Base-by-base conservation (phyloP, 306 rosid genomes). In the Aeschynomene evenia region DNA sequence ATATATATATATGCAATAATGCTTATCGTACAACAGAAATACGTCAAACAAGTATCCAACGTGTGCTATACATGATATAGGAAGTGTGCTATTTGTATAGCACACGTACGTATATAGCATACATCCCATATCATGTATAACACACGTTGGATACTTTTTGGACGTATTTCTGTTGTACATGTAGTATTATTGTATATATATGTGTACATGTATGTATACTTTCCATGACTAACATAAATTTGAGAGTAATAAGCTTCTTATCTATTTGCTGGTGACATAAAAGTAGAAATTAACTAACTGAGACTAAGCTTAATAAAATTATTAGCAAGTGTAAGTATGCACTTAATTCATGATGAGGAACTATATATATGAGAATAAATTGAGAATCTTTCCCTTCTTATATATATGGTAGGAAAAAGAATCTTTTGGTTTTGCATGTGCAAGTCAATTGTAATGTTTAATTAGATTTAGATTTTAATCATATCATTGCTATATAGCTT, bases 371-470 rank as follows among this genome's bases (percentile, higher is more conserved):
- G 37, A 24, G 23, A 14, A n/a, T n/a, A n/a, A 26, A 1, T 18
- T 26, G 28, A 61, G 50, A 16, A 12, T 8, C 29, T 49, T 34
- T 11, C 1, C 56, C 8, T 54, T 43, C 29, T 31, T 55, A 39
- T 15, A 46, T 55, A 39, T 15, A 46, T 52, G 28, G 22, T 22
- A 19, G 39, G 52, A 15, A 62, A 19, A 15, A 70, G 81, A 70
- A 39, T 68, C 40, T 52, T 54, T 52, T 13, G 51, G 54, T 45
- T 49, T 71, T 20, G 69, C 70, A 71, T 71, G 51, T 71, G 74
- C 56, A 33, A 66, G 34, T 48, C 56, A 63, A 52, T 53, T 40
- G 29, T 31, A 50, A 68, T 28, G 52, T 18, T 61, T n/a, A n/a
- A n/a, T n/a, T n/a, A n/a, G n/a, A n/a, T n/a, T 60, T 23, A 19